phyloP scores from a whole-genome alignment of 73 alveolate genomes.

The Durusdinium trenchii region DNA sequence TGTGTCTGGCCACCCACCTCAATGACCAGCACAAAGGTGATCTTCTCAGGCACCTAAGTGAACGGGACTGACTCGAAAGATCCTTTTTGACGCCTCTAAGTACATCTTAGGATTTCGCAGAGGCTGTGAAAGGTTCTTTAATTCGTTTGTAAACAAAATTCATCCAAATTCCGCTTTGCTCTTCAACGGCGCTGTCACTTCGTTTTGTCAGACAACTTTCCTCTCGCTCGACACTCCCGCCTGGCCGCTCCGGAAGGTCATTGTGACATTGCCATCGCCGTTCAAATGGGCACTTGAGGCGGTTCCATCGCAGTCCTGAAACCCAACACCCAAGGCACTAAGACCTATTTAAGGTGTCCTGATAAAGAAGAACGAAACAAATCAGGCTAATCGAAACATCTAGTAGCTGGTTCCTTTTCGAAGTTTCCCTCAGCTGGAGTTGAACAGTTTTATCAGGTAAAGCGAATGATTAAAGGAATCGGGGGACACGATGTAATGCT shows the following conservation, averaged over 20 bases:
- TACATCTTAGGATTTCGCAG: neutral
- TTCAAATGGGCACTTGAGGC: constrained; percentile 78
- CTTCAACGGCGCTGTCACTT: neutral
- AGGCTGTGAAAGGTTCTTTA: neutral
- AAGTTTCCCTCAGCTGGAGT: too few relatives aligned
- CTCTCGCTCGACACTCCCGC: neutral
- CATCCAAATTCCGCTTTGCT: too few relatives aligned
- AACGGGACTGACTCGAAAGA: neutral
- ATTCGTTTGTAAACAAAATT: neutral
- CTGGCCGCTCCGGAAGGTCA: constrained; percentile 89
- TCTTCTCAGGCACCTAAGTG: constrained; percentile 39
- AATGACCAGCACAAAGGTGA: constrained; percentile 43
- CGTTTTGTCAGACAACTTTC: neutral
- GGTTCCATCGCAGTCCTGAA: constrained; percentile 68
- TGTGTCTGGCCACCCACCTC: constrained; percentile 55
- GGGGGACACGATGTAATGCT: too few relatives aligned
- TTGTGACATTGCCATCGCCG: constrained; percentile 83
- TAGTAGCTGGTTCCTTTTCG: too few relatives aligned
- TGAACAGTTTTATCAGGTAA: too few relatives aligned
- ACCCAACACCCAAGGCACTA: neutral
- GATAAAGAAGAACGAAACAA: too few relatives aligned
- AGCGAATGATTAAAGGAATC: too few relatives aligned
- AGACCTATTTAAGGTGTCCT: neutral
- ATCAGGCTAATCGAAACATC: too few relatives aligned
- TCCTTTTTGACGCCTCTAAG: neutral